These are phyloP conservation scores for Phytophthora kernoviae DNA, from an alignment of 352 stramenopile species.

Conservation along the genomic window DNA sequence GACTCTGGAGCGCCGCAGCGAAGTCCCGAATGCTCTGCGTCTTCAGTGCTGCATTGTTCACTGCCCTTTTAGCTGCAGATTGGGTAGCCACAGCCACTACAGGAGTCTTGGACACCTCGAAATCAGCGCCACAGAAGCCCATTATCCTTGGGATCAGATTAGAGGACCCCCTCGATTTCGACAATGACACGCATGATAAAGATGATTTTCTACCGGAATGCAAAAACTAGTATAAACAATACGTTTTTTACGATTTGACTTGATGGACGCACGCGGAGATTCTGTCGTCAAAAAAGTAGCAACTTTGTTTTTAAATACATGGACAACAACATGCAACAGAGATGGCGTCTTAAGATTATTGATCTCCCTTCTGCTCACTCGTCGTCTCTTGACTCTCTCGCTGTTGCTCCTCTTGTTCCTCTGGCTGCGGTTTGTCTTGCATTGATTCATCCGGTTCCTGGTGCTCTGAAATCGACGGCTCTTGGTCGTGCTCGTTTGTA, in stretches of 20 bases:
- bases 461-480: slow-evolving; percentile 1
- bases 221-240: too few relatives aligned
- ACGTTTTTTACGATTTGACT: too few relatives aligned
- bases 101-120: slow-evolving; percentile 67
- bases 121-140: slow-evolving; percentile 59
- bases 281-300: too few relatives aligned
- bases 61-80: slow-evolving; percentile 43
- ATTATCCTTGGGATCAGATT: too few relatives aligned
- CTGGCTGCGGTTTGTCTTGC: background rate
- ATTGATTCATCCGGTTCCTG: slow-evolving; percentile 10
- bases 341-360: background rate
- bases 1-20: slow-evolving; percentile 36
- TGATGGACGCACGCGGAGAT: too few relatives aligned
- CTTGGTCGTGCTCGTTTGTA: slow-evolving; percentile 7
- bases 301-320: slow-evolving; percentile 14
- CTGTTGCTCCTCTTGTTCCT: slow-evolving; percentile 4
- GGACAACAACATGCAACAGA: too few relatives aligned
- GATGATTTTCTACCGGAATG: too few relatives aligned
- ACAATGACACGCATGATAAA: background rate
- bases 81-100: slow-evolving; percentile 47
- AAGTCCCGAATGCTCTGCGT: slow-evolving; percentile 72
- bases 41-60: slow-evolving; percentile 59
- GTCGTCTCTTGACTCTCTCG: slow-evolving; percentile 5
- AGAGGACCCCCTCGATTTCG: background rate
- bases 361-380: slow-evolving; percentile 9